Conservation (phyloP, 108 stramenopile genomes). For the Skeletonema marinoi region DNA sequence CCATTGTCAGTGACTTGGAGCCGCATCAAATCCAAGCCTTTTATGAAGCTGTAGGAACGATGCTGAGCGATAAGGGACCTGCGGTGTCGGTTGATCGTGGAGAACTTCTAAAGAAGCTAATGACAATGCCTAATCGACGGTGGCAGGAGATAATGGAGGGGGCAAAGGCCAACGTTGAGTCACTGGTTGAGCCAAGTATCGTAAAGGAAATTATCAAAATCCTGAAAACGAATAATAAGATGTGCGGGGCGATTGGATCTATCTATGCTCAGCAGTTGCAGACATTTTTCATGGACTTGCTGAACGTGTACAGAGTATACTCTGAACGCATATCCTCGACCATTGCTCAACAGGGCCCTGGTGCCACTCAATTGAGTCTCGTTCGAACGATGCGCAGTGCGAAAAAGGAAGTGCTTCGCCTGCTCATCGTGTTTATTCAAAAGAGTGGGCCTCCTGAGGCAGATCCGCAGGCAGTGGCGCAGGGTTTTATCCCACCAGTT, state of each 20-base stretch:
- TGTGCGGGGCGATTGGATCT: slow-evolving; percentile 91
- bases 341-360: slow-evolving; percentile 88
- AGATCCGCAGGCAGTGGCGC: slow-evolving; percentile 85
- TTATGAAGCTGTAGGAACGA: slow-evolving; percentile 96
- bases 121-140: slow-evolving; percentile 92
- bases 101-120: slow-evolving; percentile 81
- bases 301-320: slow-evolving; percentile 98
- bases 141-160: slow-evolving; percentile 92
- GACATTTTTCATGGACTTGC: slow-evolving; percentile 95
- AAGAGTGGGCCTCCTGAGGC: slow-evolving; percentile 94
- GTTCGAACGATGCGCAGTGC: slow-evolving; percentile 95
- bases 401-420: slow-evolving; percentile 94
- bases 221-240: slow-evolving; percentile 91
- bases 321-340: slow-evolving; percentile 92
- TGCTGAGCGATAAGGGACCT: slow-evolving; percentile 93
- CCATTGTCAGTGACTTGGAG: slow-evolving; percentile 94
- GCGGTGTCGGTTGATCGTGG: slow-evolving; percentile 84
- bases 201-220: slow-evolving; percentile 96
- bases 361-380: slow-evolving; percentile 87
- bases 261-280: slow-evolving; percentile 94
- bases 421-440: slow-evolving; percentile 93
- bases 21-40: slow-evolving; percentile 99
- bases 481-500: slow-evolving; percentile 95
- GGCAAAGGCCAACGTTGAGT: slow-evolving; percentile 78
- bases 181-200: slow-evolving; percentile 85